phyloP scores from a whole-genome alignment of 78 protist genomes.

The Anaeramoeba flamelloides region DNA sequence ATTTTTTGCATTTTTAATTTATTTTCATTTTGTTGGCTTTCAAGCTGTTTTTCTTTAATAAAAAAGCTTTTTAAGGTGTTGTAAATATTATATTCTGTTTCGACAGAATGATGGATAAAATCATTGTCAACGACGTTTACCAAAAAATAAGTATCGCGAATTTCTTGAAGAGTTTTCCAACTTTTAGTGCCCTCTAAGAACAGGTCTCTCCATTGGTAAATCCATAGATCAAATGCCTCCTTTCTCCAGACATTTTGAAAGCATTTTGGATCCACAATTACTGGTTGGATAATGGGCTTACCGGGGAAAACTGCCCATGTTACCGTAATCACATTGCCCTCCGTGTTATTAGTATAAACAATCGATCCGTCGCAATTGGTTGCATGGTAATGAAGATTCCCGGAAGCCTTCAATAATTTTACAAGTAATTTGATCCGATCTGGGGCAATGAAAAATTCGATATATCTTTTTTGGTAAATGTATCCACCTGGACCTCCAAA shows the following conservation, averaged over 20 bases:
- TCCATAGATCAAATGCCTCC: constrained; percentile 74
- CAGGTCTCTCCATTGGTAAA: no score
- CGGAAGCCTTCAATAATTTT: constrained; percentile 14
- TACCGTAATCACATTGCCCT: constrained; percentile 61
- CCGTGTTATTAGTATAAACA: no score
- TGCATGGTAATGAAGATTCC: constrained; percentile 49
- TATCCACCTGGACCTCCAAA: constrained; percentile 81
- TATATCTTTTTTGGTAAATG: constrained; percentile 78
- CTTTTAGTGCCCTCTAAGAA: no score
- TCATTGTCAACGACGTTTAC: constrained; percentile 74
- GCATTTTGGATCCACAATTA: no score
- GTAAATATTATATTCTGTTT: no score
- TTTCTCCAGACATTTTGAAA: no score
- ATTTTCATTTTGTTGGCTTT: no score
- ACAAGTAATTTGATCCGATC: neutral
- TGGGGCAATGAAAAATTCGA: constrained; percentile 66
- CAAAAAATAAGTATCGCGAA: constrained; percentile 45
- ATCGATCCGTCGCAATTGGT: constrained; percentile 37
- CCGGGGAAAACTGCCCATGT: constrained; percentile 94
- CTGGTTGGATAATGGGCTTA: constrained; percentile 30
- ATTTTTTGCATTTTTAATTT: no score
- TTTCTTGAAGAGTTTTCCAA: constrained; percentile 28
- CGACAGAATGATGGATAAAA: no score
- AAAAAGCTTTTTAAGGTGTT: no score
- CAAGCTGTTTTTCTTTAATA: no score